These are phyloP conservation scores for Hyaloperonospora arabidopsidis DNA, from an alignment of 352 stramenopile genomes.

Conservation along the genomic window DNA sequence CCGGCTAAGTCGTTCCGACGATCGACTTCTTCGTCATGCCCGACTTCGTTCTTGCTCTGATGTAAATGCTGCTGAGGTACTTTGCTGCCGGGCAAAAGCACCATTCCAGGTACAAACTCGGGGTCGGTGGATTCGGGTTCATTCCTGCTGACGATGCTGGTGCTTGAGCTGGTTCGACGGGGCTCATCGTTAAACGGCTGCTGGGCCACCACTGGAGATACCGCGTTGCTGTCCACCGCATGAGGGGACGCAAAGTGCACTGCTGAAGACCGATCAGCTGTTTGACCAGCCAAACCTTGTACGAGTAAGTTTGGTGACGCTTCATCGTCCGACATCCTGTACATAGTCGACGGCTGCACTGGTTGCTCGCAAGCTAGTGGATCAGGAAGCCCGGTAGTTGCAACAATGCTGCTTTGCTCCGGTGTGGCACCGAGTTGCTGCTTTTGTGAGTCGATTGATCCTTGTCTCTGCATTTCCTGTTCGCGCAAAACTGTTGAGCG, in stretches of 20 bases:
- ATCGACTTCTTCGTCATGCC: background rate
- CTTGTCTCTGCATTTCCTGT: constrained; percentile 19
- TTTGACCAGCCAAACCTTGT: constrained; percentile 2
- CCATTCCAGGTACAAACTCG: constrained; percentile 15
- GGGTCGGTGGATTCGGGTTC: constrained; percentile 14
- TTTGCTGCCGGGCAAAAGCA: constrained; percentile 13
- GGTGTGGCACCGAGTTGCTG: constrained; percentile 23
- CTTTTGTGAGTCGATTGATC: constrained; percentile 19
- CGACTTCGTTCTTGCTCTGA: constrained; percentile 1
- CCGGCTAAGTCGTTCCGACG: constrained; percentile 3
- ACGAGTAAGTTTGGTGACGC: constrained; percentile 14
- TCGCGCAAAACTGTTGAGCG: constrained; percentile 26
- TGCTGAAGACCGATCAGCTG: constrained; percentile 4
- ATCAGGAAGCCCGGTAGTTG: background rate
- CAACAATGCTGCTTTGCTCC: constrained; percentile 5
- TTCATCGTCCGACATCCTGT: constrained; percentile 7
- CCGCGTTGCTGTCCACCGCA: constrained; percentile 15
- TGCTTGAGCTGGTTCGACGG: constrained; percentile 14
- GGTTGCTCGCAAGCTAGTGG: background rate
- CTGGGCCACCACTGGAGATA: constrained; percentile 14
- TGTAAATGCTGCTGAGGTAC: background rate
- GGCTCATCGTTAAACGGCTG: constrained; percentile 7
- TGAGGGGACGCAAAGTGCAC: constrained; percentile 15
- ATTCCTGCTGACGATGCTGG: constrained; percentile 20
- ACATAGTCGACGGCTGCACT: constrained; percentile 1